These are phyloP conservation scores for Zasmidium cellare DNA, from an alignment of 2,329 filamentous ascomycete genomes.

Conservation along the genomic window DNA sequence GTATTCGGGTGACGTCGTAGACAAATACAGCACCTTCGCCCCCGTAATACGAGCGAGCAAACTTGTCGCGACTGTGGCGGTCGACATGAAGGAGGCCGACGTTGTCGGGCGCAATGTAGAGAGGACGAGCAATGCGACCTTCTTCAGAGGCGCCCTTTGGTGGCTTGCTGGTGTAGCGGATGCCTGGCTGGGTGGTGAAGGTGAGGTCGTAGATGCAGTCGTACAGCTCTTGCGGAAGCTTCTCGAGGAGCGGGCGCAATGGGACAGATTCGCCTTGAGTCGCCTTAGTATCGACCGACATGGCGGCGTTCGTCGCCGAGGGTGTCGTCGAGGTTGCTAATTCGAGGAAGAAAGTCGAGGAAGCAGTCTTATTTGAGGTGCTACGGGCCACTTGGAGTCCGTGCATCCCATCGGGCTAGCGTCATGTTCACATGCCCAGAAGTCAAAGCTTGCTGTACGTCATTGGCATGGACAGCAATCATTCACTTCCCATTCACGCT, in stretches of 20 bases:
- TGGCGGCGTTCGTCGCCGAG: too few relatives aligned
- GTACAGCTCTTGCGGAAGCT: background rate
- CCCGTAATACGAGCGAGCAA: background rate
- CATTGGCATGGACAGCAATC: too few relatives aligned
- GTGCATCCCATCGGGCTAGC: too few relatives aligned
- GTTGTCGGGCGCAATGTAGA: background rate
- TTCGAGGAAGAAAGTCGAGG: too few relatives aligned
- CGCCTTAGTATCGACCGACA: too few relatives aligned
- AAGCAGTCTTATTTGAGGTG: too few relatives aligned
- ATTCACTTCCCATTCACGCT: too few relatives aligned
- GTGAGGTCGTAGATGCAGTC: constrained; percentile 4
- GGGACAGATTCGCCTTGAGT: background rate
- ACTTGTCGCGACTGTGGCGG: background rate
- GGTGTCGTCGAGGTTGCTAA: too few relatives aligned
- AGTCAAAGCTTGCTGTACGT: too few relatives aligned
- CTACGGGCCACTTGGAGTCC: too few relatives aligned
- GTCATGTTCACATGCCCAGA: too few relatives aligned
- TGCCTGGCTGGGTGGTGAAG: constrained; percentile 1
- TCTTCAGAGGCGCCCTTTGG: background rate
- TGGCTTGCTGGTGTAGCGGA: background rate
- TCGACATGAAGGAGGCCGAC: background rate
- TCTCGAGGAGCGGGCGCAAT: background rate
- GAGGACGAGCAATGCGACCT: background rate
- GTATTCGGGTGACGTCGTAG: background rate
- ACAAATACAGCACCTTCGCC: background rate